phyloP scores from a whole-genome alignment of 2,329 filamentous ascomycete genomes.

The Dactylellina drechsleri region DNA sequence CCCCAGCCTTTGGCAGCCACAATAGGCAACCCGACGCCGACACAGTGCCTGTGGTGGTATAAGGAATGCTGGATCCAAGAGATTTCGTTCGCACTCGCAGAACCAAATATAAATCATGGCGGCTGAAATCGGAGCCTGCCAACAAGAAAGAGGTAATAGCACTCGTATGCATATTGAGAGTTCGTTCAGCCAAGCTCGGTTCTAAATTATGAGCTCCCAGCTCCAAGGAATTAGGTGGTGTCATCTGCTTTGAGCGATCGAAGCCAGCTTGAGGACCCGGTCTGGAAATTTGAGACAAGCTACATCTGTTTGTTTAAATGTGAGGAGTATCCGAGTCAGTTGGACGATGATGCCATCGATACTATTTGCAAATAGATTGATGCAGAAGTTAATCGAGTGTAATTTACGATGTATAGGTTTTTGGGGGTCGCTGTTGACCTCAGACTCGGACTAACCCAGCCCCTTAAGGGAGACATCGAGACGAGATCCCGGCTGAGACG shows the following conservation, averaged over 20 bases:
- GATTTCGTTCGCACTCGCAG: neutral
- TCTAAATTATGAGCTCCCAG: no score
- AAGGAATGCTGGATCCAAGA: neutral
- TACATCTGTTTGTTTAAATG: no score
- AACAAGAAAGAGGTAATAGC: neutral
- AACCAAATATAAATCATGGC: neutral
- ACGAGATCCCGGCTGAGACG: no score
- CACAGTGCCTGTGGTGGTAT: neutral
- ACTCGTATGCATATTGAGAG: no score
- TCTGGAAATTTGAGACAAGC: no score
- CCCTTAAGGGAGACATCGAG: no score
- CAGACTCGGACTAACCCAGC: no score
- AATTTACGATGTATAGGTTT: neutral
- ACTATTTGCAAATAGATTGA: neutral
- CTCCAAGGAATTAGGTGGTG: no score
- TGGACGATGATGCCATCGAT: neutral
- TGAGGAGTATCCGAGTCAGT: neutral
- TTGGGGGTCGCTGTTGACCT: neutral
- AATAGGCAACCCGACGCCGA: constrained; percentile 37
- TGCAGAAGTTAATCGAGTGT: no score
- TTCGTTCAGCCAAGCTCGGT: no score
- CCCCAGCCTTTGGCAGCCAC: neutral
- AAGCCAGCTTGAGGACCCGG: no score
- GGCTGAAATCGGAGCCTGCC: neutral
- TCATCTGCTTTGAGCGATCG: no score